phyloP scores from a whole-genome alignment of 1,139 yeast genomes.

The Suhomyces taliae region DNA sequence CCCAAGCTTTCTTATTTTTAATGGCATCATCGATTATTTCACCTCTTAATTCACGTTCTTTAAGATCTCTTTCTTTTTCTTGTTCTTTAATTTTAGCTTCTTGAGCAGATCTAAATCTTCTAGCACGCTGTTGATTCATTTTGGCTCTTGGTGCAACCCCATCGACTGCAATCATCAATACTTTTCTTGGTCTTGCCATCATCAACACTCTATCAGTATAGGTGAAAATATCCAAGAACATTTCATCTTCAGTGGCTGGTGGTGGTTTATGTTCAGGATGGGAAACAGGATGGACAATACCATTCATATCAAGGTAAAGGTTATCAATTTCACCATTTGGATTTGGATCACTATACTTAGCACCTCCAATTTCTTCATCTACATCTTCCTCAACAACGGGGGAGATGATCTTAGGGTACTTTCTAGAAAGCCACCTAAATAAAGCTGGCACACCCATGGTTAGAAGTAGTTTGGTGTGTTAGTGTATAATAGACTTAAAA shows the following conservation, averaged over 20 bases:
- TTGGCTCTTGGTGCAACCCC: constrained; percentile 99
- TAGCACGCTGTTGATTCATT: constrained; percentile 96
- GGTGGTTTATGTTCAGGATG: constrained; percentile 95
- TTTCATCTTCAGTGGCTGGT: constrained; percentile 92
- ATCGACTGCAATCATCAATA: constrained; percentile 92
- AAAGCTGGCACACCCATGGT: constrained; percentile 89
- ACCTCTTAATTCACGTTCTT: constrained; percentile 58
- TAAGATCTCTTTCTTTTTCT: constrained; percentile 54
- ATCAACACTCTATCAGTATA: constrained; percentile 86
- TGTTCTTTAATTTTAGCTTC: constrained; percentile 78
- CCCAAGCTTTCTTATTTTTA: constrained; percentile 67
- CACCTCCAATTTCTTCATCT: constrained; percentile 54
- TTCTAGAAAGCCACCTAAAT: constrained; percentile 91
- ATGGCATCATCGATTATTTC: constrained; percentile 65
- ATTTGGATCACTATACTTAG: constrained; percentile 72
- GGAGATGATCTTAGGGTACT: constrained; percentile 91
- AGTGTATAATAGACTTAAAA: neutral
- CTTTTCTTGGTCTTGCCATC: constrained; percentile 94
- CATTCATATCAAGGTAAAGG: constrained; percentile 91
- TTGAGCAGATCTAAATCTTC: constrained; percentile 92
- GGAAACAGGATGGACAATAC: constrained; percentile 96
- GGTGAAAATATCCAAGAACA: constrained; percentile 86
- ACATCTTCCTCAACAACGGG: constrained; percentile 83
- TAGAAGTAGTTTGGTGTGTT: neutral
- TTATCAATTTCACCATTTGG: constrained; percentile 96